Conservation (phyloP, 169 alveolate genomes). For the Plasmodium blacklocki region DNA sequence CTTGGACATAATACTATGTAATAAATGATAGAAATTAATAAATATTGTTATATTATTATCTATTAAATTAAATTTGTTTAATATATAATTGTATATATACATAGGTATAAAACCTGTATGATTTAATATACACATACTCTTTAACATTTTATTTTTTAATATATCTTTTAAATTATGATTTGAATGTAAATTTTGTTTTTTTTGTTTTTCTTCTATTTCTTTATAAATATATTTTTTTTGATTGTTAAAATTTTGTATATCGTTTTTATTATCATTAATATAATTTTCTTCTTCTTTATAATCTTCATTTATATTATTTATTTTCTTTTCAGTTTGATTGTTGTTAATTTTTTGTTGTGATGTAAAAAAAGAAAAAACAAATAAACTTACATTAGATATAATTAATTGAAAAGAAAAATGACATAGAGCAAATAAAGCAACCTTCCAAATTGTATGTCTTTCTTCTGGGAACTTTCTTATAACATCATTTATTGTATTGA, state of each 20-base stretch:
- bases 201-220: not conserved
- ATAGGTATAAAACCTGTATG: constrained; percentile 62
- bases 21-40: constrained; percentile 25
- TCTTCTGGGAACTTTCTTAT: constrained; percentile 16
- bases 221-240: too few relatives aligned
- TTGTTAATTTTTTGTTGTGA: not conserved
- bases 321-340: not conserved
- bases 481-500: constrained; percentile 60
- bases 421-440: constrained; percentile 20
- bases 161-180: not conserved
- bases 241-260: too few relatives aligned
- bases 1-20: constrained; percentile 22
- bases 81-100: constrained; percentile 13
- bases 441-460: not conserved
- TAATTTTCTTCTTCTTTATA: not conserved
- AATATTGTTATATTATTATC: constrained; percentile 17
- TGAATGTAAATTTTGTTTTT: not conserved
- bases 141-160: constrained; percentile 14
- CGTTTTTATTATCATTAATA: not conserved
- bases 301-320: not conserved
- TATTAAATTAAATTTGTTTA: constrained; percentile 8
- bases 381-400: constrained; percentile 2
- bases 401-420: constrained; percentile 33
- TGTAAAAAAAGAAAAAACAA: constrained; percentile 12
- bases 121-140: constrained; percentile 37